Evolutionary conservation across 2,329 filamentous ascomycete genomes (phyloP), one percentile per base, ranked within the genome.

Genomic region (Claviceps lovelessii): DNA sequence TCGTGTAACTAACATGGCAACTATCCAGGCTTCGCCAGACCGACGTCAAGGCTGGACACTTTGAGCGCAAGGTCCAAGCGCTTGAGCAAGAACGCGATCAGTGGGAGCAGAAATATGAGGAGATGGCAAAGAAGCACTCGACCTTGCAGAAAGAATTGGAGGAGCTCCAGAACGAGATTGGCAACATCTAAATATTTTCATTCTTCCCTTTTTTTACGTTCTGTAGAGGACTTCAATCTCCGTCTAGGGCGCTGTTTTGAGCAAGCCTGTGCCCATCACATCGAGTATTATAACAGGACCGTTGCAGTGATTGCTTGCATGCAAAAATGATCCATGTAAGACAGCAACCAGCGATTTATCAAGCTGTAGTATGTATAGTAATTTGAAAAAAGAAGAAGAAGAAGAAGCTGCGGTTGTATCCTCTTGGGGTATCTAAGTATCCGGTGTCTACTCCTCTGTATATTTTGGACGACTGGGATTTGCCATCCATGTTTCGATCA

Each of bases 21-120:
- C 48, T 55, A 1, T 56, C 61, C 64, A 98, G 93, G 77, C 88
- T 97, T 69, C 90, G 93, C 72, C 90, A 95, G 78, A 96, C 93
- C 76, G 93, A 98, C 72, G 90, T 97, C 76, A 97, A 97, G 81
- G 90, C 91, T 67, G 93, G 91, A 66, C 91, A 98, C 78, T 97
- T 91, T 75, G 93, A 98, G 79, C 93, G 93, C 76, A 97, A 97
- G 80, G 93, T 97, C 64, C 89, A 96, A 74, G 91, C 93, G 66
- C 84, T 96, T 68, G 93, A 98, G 77, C 78, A 82, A 68, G 83
- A 90, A 71, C 86, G 88, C 66, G 90, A 96, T 73, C 83, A 90
- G 73, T 96, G 90, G 90, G 93, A 97, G 79, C 71, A 79, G 73
- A 97, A 98, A 79, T 97, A 94, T 76, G 93, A 97, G 76, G 91